Conservation (phyloP, 78 protist species). For the Speleostelium caveatum region DNA sequence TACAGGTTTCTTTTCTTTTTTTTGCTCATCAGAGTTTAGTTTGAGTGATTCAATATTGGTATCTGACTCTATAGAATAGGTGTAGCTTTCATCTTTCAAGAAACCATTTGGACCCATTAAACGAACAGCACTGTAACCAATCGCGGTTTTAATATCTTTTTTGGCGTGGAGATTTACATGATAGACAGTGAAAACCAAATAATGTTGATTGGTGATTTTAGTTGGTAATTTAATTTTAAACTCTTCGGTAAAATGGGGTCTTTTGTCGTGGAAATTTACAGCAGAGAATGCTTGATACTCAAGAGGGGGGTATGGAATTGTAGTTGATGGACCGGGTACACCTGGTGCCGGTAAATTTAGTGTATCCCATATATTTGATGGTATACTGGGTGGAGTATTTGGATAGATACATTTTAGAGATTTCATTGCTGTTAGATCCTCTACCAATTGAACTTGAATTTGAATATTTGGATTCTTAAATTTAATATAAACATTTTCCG, state of each 20-base stretch:
- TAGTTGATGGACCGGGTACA: slow-evolving; percentile 56
- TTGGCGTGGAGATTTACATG: slow-evolving; percentile 43
- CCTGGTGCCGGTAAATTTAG: slow-evolving; percentile 39
- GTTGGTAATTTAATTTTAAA: slow-evolving; percentile 75
- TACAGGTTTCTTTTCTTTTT: slow-evolving; percentile 44
- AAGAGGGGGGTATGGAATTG: slow-evolving; percentile 59
- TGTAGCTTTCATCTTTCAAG: slow-evolving; percentile 37
- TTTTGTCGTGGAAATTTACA: slow-evolving; percentile 75
- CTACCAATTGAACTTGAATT: slow-evolving; percentile 67
- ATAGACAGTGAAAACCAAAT: slow-evolving; percentile 61
- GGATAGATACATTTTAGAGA: slow-evolving; percentile 65
- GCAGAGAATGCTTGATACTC: slow-evolving; percentile 22
- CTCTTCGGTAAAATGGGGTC: slow-evolving; percentile 77
- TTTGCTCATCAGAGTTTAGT: slow-evolving; percentile 21
- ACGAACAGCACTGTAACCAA: slow-evolving; percentile 65
- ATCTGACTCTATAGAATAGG: slow-evolving; percentile 21
- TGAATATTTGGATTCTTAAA: slow-evolving; percentile 71
- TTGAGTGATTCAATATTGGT: neutral
- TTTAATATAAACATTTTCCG: slow-evolving; percentile 55
- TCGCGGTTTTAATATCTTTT: slow-evolving; percentile 59
- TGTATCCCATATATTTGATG: slow-evolving; percentile 39
- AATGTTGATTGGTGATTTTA: slow-evolving; percentile 58
- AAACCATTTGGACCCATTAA: neutral
- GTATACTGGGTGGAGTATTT: slow-evolving; percentile 36
- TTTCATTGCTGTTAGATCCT: slow-evolving; percentile 35